phyloP scores from a whole-genome alignment of 306 rosid genomes.

The Cucumis sativus region DNA sequence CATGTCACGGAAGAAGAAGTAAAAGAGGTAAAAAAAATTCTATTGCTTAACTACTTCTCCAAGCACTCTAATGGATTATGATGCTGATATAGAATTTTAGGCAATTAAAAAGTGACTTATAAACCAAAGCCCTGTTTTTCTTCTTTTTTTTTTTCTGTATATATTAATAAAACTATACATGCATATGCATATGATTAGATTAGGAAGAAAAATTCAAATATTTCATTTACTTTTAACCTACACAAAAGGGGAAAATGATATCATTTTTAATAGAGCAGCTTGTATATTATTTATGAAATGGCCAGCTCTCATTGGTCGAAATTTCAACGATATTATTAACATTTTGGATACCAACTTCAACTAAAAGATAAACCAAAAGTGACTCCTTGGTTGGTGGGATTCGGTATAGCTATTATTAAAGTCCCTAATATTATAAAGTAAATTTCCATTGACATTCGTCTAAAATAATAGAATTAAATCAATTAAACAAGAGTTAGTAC shows the following conservation, averaged over 20 bases:
- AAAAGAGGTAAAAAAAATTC: conserved; percentile 50
- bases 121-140: background rate
- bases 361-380: conserved; percentile 1
- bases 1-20: conserved; percentile 84
- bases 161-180: background rate
- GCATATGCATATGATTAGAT: background rate
- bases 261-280: background rate
- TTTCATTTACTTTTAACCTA: background rate
- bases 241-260: background rate
- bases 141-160: background rate
- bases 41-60: background rate
- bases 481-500: background rate
- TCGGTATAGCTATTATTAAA: background rate
- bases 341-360: background rate
- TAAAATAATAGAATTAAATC: background rate
- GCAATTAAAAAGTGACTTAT: background rate
- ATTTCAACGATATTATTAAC: background rate
- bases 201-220: background rate
- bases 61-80: background rate
- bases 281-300: background rate
- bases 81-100: background rate
- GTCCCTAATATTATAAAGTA: background rate
- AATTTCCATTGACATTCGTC: background rate
- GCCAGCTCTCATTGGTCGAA: background rate
- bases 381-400: conserved; percentile 1